A percentile compares a stretch with the other conserved stretches of the same genome.
These are phyloP conservation scores for Sideroxylon spinosum DNA, from an alignment of 179 eudicot species.

Conservation along the genomic window DNA sequence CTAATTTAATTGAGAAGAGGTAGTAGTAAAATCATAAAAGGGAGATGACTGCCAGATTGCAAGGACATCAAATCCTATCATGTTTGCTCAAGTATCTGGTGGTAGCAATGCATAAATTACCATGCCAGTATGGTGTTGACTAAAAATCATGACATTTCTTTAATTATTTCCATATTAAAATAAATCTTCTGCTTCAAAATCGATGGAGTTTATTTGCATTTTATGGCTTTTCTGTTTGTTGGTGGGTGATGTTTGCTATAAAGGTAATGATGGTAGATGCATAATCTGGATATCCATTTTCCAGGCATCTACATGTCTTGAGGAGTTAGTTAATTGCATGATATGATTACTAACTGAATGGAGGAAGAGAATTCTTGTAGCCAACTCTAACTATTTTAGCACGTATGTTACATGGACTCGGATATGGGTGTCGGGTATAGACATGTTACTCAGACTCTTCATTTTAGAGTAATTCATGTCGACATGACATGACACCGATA, in stretches of 20 bases:
- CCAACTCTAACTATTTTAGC: too few relatives aligned
- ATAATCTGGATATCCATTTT: neutral
- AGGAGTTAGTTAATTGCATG: neutral
- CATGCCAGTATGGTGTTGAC: neutral
- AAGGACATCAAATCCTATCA: neutral
- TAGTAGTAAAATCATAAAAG: neutral
- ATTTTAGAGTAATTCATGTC: too few relatives aligned
- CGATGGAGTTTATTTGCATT: neutral
- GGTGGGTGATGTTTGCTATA: neutral
- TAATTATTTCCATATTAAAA: neutral
- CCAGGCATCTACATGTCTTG: neutral
- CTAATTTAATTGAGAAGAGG: neutral
- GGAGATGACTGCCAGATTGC: neutral
- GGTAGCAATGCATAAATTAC: neutral
- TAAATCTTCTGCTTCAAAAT: neutral
- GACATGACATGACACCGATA: too few relatives aligned
- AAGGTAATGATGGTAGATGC: neutral
- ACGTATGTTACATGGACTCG: too few relatives aligned
- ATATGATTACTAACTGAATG: neutral
- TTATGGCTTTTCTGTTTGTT: neutral
- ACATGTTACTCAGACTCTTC: too few relatives aligned
- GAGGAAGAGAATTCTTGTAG: too few relatives aligned
- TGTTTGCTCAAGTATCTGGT: slow-evolving; percentile 4
- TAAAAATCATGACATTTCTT: slow-evolving; percentile 4
- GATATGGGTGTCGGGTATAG: too few relatives aligned